Evolutionary conservation across 1,139 yeast species (phyloP), one percentile per base, ranked within the genome.

Genomic region (Yamadazyma jaroonii): DNA sequence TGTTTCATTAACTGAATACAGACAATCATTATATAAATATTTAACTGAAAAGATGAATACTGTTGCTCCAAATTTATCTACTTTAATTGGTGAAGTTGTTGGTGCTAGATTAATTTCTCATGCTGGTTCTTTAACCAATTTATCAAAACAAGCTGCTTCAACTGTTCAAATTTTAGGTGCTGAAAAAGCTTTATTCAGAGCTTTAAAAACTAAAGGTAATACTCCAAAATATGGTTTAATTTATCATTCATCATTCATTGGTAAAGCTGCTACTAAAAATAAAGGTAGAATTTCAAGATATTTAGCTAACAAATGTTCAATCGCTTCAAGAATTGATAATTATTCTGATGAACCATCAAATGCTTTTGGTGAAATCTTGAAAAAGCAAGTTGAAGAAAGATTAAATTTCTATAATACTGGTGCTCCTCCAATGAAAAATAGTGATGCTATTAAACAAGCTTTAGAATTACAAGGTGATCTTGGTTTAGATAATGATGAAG

Each of bases 101-200:
- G 98, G 98, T 67, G 98, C 98, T 42, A 81, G 98, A 69, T 79
- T 92, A 59, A 94, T 92, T 61, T 92, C 98, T 36, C 98, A 94
- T 60, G 88, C 97, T 40, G 98, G 98, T 59, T 87, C 96, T 52
- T 75, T 92, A 57, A 84, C 92, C 55, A 87, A 92, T 50, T 76
- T 92, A 56, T 95, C 98, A 47, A 92, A 92, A 74, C 95, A 96
- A 48, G 97, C 99, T 52, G 97, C 99, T 49, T 92, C 98, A 25
- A 92, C 98, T 43, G 88, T 94, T 47, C 99, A 94, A 76, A 92
- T 94, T 57, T 79, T 94, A 62, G 99, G 99, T 70, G 98, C 99
- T 50, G 99, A 94, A 72, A 94, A 94, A 79, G 98, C 98, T 35
- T 77, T 94, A 49, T 94, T 94, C 77, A 84, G 97, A 73, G 98